phyloP scores from a whole-genome alignment of 257 asterid species.

The Nicotiana knightiana region DNA sequence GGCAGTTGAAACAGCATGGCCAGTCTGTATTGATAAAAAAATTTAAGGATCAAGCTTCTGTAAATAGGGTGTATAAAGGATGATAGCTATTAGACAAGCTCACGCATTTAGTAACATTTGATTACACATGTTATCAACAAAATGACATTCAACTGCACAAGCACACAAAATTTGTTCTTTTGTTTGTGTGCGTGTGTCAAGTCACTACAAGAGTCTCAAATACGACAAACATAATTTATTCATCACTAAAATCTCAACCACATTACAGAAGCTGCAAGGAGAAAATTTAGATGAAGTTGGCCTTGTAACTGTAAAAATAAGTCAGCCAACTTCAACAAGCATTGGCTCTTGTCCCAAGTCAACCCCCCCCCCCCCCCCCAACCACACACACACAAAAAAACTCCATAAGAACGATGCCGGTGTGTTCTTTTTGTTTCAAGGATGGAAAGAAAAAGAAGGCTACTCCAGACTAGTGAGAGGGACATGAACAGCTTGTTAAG shows the following conservation, averaged over 20 bases:
- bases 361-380: background rate
- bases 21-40: slow-evolving; percentile 48
- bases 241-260: background rate
- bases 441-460: background rate
- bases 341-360: background rate
- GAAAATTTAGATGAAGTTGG: background rate
- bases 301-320: background rate
- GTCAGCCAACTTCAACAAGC: background rate
- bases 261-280: background rate
- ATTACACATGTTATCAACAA: background rate
- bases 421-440: background rate
- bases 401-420: background rate
- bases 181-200: background rate
- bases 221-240: background rate
- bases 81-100: background rate
- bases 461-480: background rate
- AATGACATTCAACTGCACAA: background rate
- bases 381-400: no score
- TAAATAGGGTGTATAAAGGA: background rate
- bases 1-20: slow-evolving; percentile 63
- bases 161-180: background rate
- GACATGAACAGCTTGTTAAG: background rate
- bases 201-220: background rate
- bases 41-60: background rate
- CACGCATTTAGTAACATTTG: background rate